Evolutionary conservation across 805 yeast species (phyloP), one percentile per base, ranked within the genome.

Genomic region (Zygotorulaspora sp.): DNA sequence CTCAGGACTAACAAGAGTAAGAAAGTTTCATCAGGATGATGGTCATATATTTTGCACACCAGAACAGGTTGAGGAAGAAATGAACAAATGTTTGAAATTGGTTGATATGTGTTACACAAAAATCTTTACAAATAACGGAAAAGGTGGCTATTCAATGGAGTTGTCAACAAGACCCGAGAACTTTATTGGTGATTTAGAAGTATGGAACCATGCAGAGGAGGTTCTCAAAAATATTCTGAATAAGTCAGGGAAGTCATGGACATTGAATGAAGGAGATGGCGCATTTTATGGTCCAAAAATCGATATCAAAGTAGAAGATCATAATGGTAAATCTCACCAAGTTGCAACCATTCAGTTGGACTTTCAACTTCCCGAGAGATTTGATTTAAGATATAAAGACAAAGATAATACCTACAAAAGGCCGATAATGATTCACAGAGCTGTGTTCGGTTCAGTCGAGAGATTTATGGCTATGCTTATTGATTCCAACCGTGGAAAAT

Each of bases 1-100:
- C 14, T 75, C 90, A 5, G 98, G 98, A 0, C 67, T 92, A 24
- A 92, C 97, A 0, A 71, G 98, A 40, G 96, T 92, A 3, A 75
- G 98, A 41, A 70, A 96, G 46, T 92, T 92, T 65, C 98, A 92
- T 62, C 98, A 92, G 65, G 98, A 92, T 61, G 98, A 92, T 60
- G 97, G 97, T 6, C 98, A 92, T 53, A 89, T 92, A 18, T 92
- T 92, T 60, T 92, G 98, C 57, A 76, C 81, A 2, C 70, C 74
- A 23, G 77, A 73, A 5, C 98, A 92, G 63, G 80, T 92, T 32
- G 74, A 72, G 33, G 51, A 59, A 20, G 98, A 92, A 56, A 88
- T 92, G 33, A 53, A 70, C 7, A 74, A 77, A 38, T 83, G 92
- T 9, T 68, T 92, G 40, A 71, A 77, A 51, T 67, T 92, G 53